Evolutionary conservation across 257 asterid genomes (phyloP).

Genomic region (Plantago elongata): DNA sequence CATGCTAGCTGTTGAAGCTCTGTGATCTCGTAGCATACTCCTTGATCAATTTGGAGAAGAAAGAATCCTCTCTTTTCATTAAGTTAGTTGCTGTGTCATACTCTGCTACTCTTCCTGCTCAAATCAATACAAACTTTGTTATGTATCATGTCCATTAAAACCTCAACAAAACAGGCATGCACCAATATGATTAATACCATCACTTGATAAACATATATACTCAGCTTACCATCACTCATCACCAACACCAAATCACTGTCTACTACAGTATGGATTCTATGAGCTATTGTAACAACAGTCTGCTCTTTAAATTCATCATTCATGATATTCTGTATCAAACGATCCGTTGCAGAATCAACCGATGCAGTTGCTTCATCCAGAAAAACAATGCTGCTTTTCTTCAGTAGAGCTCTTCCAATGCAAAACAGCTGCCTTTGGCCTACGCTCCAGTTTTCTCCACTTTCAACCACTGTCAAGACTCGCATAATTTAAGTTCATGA

Average conservation of each 20-base stretch:
- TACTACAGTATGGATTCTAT: conserved; percentile 92
- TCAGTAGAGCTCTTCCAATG: conserved; percentile 83
- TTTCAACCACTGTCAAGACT: conserved; percentile 68
- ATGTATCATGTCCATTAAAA: not conserved
- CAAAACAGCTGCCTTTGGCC: conserved; percentile 94
- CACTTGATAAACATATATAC: too few relatives aligned
- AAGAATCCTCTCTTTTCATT: conserved; percentile 70
- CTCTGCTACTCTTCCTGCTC: conserved; percentile 90
- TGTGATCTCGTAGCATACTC: conserved; percentile 85
- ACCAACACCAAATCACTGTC: conserved; percentile 87
- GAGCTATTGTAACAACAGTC: conserved; percentile 89
- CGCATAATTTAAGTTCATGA: not conserved
- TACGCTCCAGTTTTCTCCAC: conserved; percentile 96
- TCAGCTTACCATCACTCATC: conserved; percentile 78
- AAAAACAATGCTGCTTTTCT: conserved; percentile 79
- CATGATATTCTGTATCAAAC: conserved; percentile 63
- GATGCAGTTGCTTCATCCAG: conserved; percentile 98
- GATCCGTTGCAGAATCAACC: conserved; percentile 91
- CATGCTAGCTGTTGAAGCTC: conserved; percentile 37
- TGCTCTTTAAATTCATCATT: conserved; percentile 58
- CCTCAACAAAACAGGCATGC: not conserved
- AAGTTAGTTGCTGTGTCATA: conserved; percentile 80
- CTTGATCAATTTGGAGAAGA: conserved; percentile 82
- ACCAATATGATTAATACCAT: not conserved
- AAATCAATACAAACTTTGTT: not conserved